Percentiles rank a stretch among this genome's conserved stretches.
phyloP scores from a whole-genome alignment of 1,284 basidiomycete genomes.

The Apiotrichum siamense region DNA sequence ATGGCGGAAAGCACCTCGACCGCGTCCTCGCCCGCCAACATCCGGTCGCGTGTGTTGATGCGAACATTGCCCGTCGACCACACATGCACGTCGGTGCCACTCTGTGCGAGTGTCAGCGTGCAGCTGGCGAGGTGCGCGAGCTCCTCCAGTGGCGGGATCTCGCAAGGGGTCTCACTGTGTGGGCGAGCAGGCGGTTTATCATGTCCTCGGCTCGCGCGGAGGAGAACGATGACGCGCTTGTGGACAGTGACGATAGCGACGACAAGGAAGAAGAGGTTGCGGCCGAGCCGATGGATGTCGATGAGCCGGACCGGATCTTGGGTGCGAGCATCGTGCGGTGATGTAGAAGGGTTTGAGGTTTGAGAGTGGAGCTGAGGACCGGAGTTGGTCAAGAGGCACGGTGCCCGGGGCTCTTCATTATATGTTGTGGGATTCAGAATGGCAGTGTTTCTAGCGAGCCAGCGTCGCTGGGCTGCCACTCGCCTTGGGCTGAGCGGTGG shows the following conservation, averaged over 20 bases:
- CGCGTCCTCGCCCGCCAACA: slow-evolving; percentile 23
- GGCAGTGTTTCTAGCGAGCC: too few relatives aligned
- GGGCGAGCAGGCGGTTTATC: slow-evolving; percentile 27
- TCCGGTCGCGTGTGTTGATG: slow-evolving; percentile 31
- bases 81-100: slow-evolving; percentile 28
- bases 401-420: too few relatives aligned
- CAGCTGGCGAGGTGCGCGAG: background rate
- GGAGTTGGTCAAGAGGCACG: too few relatives aligned
- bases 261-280: slow-evolving; percentile 14
- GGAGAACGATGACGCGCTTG: too few relatives aligned
- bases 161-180: slow-evolving; percentile 19
- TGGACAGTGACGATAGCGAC: background rate
- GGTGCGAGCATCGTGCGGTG: background rate
- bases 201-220: slow-evolving; percentile 33
- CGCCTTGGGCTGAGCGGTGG: too few relatives aligned
- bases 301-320: slow-evolving; percentile 10
- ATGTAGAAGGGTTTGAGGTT: background rate
- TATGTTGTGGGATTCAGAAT: too few relatives aligned
- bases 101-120: slow-evolving; percentile 14
- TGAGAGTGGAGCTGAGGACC: too few relatives aligned
- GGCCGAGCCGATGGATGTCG: slow-evolving; percentile 17
- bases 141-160: background rate
- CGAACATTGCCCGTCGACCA: slow-evolving; percentile 41
- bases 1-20: slow-evolving; percentile 28
- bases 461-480: too few relatives aligned